Base-by-base conservation (phyloP, 164 flowering plant genomes). In the Cinnamomum micranthum region DNA sequence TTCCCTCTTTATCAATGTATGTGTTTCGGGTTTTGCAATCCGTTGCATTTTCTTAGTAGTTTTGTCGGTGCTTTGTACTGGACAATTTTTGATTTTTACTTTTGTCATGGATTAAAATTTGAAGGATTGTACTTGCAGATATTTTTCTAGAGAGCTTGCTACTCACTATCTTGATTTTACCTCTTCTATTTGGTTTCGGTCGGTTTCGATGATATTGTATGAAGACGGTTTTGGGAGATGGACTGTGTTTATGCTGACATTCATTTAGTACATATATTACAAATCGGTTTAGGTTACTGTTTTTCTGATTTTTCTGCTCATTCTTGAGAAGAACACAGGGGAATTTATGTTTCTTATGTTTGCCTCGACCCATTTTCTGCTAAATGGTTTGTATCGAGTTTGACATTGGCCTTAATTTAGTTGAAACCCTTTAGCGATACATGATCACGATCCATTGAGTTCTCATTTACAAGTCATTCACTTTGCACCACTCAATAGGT, bases 1-100 rank as follows among this genome's bases (percentile, higher is more conserved):
- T 10, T n/a, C 7, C 27, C 25, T 27, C n/a, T 50, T 19, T 70
- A 25, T 73, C 79, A 73, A 76, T 81, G 79, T 81, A 81, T 70
- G 79, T 58, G 50, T 58, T 75, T 73, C 73, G 66, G 50, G 68
- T 9, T 74, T 69, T 59, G 27, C 41, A 47, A 2, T 50, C 27
- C 65, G 20, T 17, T 71, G 20, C 52, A 69, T 77, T 73, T 78
- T 73, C 55, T 41, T 67, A n/a, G 65, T 65, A 74, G 60, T 74
- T 72, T 75, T 73, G 27, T 70, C 76, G 65, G 27, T 22, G 73
- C 62, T 51, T 27, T 77, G 80, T 75, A 69, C 62, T n/a, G 28
- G 71, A 62, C 41, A 58, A 52, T 58, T 20, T 47, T 27, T 5
- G 20, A 52, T 69, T 64, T 67, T 73, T 69, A 50, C 22, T 72